Evolutionary conservation across 169 alveolate genomes (phyloP).

Genomic region (Eimeria necatrix): DNA sequence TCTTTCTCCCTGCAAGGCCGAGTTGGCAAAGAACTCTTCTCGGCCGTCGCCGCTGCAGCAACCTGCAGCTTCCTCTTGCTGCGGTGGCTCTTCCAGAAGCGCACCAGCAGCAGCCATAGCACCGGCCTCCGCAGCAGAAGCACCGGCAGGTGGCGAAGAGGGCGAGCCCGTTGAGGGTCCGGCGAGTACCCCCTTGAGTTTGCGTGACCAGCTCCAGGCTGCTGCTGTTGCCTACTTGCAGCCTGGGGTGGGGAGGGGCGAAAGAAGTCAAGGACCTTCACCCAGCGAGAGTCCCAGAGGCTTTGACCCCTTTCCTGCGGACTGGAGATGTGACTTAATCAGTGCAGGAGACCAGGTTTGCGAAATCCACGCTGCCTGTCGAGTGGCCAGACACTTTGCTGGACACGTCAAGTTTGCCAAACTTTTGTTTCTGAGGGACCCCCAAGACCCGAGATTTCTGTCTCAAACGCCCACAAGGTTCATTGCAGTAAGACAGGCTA

Average conservation of each 20-base stretch:
- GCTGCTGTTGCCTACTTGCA: neutral
- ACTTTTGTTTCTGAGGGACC: constrained; percentile 54
- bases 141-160: neutral
- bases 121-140: neutral
- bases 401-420: constrained; percentile 55
- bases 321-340: constrained; percentile 77
- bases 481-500: neutral
- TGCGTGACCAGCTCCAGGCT: constrained; percentile 54
- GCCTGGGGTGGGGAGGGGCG: neutral
- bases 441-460: constrained; percentile 42
- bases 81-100: neutral
- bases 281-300: constrained; percentile 55
- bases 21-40: neutral
- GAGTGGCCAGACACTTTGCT: constrained; percentile 65
- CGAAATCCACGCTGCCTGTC: constrained; percentile 85
- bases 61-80: neutral
- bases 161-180: neutral
- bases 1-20: neutral
- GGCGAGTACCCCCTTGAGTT: neutral
- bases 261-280: neutral
- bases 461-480: constrained; percentile 58
- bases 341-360: constrained; percentile 86
- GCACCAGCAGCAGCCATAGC: neutral
- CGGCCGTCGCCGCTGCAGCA: neutral
- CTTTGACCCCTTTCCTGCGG: constrained; percentile 25